phyloP scores from a whole-genome alignment of 768 basidiomycete species.

The Lentinula aciculospora region DNA sequence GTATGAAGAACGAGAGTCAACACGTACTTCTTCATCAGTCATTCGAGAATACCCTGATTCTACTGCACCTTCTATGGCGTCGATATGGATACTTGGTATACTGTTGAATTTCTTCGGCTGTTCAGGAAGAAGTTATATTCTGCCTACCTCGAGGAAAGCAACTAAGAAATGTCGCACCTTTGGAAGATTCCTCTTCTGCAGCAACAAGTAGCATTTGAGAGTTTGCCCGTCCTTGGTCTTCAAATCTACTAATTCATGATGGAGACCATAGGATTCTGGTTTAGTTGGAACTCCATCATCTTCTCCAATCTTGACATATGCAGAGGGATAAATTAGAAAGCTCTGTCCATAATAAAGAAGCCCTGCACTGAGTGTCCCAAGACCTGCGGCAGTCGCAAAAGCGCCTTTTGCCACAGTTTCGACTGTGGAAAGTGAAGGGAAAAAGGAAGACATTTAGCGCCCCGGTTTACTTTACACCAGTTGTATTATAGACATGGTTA shows the following conservation, averaged over 20 bases:
- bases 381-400: not conserved
- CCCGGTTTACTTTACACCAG: no score
- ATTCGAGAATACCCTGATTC: not conserved
- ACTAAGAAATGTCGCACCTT: not conserved
- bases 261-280: conserved; percentile 1
- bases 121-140: no score
- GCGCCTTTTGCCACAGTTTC: conserved; percentile 5
- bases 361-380: conserved; percentile 2
- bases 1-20: not conserved
- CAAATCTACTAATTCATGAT: not conserved
- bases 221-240: not conserved
- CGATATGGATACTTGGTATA: not conserved
- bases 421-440: not conserved
- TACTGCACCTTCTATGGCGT: not conserved
- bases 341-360: conserved; percentile 5
- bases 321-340: conserved; percentile 3
- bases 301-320: not conserved
- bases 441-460: not conserved
- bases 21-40: conserved; percentile 3
- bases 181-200: conserved; percentile 3
- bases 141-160: not conserved
- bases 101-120: not conserved
- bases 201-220: conserved; percentile 4
- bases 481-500: no score
- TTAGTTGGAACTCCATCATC: not conserved